These are phyloP conservation scores for Hsuehochloa calcarea DNA, from an alignment of 176 grass and related monocot genomes.

Conservation along the genomic window DNA sequence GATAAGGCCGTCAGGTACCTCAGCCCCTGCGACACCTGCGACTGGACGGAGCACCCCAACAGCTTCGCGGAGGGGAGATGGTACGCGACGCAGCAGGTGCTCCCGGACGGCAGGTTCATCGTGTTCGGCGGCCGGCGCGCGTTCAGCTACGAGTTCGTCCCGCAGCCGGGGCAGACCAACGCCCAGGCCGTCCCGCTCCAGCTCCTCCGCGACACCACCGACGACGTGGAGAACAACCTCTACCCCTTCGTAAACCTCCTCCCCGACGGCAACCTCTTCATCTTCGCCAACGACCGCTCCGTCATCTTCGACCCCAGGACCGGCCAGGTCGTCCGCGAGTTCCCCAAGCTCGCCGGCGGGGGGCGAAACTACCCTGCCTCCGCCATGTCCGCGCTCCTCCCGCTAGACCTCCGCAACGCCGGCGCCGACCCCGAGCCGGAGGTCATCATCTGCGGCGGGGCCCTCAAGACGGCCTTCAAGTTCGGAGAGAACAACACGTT, in stretches of 20 bases:
- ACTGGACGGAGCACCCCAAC: conserved; percentile 49
- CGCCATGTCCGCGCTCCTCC: conserved; percentile 73
- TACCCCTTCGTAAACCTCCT: conserved; percentile 94
- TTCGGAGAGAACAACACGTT: conserved; percentile 47
- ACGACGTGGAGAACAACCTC: conserved; percentile 88
- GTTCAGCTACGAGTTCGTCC: conserved; percentile 71
- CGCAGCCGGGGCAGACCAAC: conserved; percentile 46
- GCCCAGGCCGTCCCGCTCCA: conserved; percentile 21
- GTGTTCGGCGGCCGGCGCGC: conserved; percentile 73
- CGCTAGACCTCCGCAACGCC: conserved; percentile 57
- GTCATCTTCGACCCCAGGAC: conserved; percentile 57
- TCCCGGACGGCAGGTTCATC: conserved; percentile 61
- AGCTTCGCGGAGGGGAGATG: conserved; percentile 52
- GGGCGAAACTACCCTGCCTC: conserved; percentile 75
- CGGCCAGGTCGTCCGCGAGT: conserved; percentile 55
- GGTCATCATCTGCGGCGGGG: conserved; percentile 78
- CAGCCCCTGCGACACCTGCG: conserved; percentile 30
- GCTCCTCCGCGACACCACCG: conserved; percentile 62
- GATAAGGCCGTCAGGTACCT: conserved; percentile 38
- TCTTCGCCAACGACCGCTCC: conserved; percentile 87
- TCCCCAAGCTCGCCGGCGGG: conserved; percentile 61
- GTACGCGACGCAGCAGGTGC: conserved; percentile 61
- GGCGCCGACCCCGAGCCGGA: conserved; percentile 42
- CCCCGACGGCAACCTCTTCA: conserved; percentile 73
- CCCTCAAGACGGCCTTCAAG: conserved; percentile 53